phyloP scores from a whole-genome alignment of 2,329 filamentous ascomycete genomes.

The Colletotrichum nymphaeae region DNA sequence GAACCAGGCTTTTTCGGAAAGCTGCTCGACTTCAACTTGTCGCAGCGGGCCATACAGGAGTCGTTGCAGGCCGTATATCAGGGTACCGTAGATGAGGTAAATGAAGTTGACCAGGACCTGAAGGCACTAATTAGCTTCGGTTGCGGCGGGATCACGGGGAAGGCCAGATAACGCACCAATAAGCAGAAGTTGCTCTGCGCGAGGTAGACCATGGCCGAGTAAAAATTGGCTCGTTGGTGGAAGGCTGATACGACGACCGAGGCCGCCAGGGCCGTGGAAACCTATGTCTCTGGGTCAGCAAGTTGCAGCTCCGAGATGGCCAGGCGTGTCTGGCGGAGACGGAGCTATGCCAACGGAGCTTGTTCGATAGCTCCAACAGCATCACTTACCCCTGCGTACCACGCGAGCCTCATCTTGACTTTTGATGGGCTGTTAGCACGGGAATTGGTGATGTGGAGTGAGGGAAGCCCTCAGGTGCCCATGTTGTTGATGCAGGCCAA shows the following conservation, averaged over 20 bases:
- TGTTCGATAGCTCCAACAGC: neutral
- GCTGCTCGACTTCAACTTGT: constrained; percentile 93
- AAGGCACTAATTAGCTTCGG: constrained; percentile 4
- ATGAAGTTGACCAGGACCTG: constrained; percentile 93
- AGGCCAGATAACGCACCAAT: constrained; percentile 69
- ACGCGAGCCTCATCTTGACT: constrained; percentile 67
- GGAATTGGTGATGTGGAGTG: constrained; percentile 32
- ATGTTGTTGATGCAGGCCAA: constrained; percentile 43
- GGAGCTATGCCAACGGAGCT: constrained; percentile 15
- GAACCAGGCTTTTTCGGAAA: constrained; percentile 98
- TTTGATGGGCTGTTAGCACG: constrained; percentile 38
- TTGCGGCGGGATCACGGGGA: neutral
- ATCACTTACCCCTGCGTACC: constrained; percentile 69
- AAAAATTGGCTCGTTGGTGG: constrained; percentile 96
- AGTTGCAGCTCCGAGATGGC: constrained; percentile 19
- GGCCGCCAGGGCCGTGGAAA: constrained; percentile 85
- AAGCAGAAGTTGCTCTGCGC: constrained; percentile 96
- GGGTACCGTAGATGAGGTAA: constrained; percentile 81
- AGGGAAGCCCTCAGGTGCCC: constrained; percentile 46
- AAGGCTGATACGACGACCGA: constrained; percentile 90
- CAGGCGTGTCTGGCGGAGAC: neutral
- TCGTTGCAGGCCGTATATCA: constrained; percentile 89
- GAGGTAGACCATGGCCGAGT: constrained; percentile 96
- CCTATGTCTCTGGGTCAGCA: constrained; percentile 56
- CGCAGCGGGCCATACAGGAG: constrained; percentile 91